Percentiles rank a stretch among this genome's conserved stretches.
These are phyloP conservation scores for Fusarium irregulare DNA, from an alignment of 2,329 filamentous ascomycete species.

Conservation along the genomic window DNA sequence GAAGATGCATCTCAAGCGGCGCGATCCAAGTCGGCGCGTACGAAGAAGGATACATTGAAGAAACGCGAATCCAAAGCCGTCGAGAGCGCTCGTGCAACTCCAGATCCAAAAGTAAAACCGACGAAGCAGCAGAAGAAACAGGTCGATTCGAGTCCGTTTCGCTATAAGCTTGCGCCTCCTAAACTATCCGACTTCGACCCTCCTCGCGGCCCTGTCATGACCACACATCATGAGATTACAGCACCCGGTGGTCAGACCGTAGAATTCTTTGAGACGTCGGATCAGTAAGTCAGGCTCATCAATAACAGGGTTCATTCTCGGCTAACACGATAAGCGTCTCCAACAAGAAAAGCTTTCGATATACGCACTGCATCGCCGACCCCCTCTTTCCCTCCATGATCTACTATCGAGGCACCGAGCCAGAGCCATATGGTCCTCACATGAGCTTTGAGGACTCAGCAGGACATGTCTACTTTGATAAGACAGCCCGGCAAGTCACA, in stretches of 20 bases:
- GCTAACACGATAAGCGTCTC: slow-evolving; percentile 58
- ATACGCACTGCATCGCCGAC: slow-evolving; percentile 90
- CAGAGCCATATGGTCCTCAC: slow-evolving; percentile 82
- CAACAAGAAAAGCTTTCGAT: slow-evolving; percentile 82
- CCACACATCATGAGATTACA: slow-evolving; percentile 64
- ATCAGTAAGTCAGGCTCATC: slow-evolving; percentile 63
- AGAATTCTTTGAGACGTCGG: slow-evolving; percentile 71
- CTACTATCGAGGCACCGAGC: slow-evolving; percentile 90
- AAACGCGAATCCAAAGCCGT: slow-evolving; percentile 73
- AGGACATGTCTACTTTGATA: slow-evolving; percentile 84
- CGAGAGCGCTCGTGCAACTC: slow-evolving; percentile 66
- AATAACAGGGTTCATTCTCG: background rate
- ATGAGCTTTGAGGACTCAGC: slow-evolving; percentile 95
- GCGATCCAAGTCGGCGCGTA: slow-evolving; percentile 56
- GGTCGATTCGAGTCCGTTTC: slow-evolving; percentile 63
- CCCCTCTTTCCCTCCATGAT: slow-evolving; percentile 86
- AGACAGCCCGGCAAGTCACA: slow-evolving; percentile 79
- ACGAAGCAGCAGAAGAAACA: slow-evolving; percentile 51
- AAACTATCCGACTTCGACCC: slow-evolving; percentile 71
- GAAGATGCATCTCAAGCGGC: slow-evolving; percentile 61
- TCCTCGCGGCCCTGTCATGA: slow-evolving; percentile 67
- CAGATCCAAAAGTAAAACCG: slow-evolving; percentile 61
- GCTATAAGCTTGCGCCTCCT: slow-evolving; percentile 73
- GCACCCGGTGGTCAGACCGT: slow-evolving; percentile 62
- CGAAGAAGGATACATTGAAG: slow-evolving; percentile 75